These are phyloP conservation scores for Trichoderma citrinoviride DNA, from an alignment of 2,329 filamentous ascomycete species.

Conservation along the genomic window DNA sequence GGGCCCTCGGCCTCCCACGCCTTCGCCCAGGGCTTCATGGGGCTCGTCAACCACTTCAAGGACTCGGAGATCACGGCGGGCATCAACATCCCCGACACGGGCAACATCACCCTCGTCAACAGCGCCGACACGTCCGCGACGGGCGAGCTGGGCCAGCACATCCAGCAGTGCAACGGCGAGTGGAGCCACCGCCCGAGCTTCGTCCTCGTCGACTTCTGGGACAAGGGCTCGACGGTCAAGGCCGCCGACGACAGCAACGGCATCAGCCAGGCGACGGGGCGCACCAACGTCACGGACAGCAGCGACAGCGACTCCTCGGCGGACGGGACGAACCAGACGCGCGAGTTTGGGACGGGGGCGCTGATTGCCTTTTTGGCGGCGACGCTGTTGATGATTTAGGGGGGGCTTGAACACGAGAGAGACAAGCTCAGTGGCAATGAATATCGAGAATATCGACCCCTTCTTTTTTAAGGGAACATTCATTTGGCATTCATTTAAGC, in stretches of 20 bases:
- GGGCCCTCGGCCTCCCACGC: slow-evolving; percentile 51
- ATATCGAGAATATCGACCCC: not conserved
- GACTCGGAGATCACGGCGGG: slow-evolving; percentile 54
- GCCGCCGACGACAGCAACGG: slow-evolving; percentile 68
- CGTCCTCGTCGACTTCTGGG: slow-evolving; percentile 77
- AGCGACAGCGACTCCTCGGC: slow-evolving; percentile 9
- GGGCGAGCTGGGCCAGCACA: slow-evolving; percentile 56
- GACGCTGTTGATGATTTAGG: slow-evolving; percentile 39
- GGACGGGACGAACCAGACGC: slow-evolving; percentile 18
- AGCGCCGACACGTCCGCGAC: slow-evolving; percentile 50
- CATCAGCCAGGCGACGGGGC: slow-evolving; percentile 41
- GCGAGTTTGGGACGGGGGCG: slow-evolving; percentile 37
- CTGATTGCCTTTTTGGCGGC: slow-evolving; percentile 45
- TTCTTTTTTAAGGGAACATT: not conserved
- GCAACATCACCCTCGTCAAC: slow-evolving; percentile 63
- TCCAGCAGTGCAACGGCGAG: slow-evolving; percentile 50
- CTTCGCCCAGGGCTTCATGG: slow-evolving; percentile 58
- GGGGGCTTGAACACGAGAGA: not conserved
- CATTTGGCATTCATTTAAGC: slow-evolving; percentile 17
- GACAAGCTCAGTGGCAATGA: not conserved
- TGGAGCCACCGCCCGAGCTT: slow-evolving; percentile 69
- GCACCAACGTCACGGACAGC: slow-evolving; percentile 29
- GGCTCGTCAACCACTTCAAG: slow-evolving; percentile 79
- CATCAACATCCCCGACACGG: slow-evolving; percentile 61
- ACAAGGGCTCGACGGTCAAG: slow-evolving; percentile 65